Base-by-base conservation (phyloP, 495 filamentous ascomycete species). In the Penicillium waksmanii region DNA sequence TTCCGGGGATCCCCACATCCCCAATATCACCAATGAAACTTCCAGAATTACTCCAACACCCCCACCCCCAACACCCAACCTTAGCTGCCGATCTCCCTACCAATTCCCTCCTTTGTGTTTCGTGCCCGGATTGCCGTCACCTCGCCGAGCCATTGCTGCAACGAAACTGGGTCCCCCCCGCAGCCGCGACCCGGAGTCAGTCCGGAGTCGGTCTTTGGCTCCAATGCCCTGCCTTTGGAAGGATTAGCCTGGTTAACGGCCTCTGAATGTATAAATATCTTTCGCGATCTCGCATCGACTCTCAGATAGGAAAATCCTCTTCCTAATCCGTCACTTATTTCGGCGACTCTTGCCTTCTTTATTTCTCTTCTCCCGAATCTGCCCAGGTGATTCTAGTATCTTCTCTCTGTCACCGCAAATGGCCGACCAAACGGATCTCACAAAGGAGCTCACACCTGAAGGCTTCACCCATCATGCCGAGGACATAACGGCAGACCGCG, bases 381-480 rank as follows among this genome's bases (percentile, higher is more conserved):
- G n/a, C n/a, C n/a, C n/a, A n/a, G n/a, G n/a, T n/a, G 17, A 9
- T 12, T 17, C 4, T 19, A 3, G 17, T 18, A 44, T 40, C 36
- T 13, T 15, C 36, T 13, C 35, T 9, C 11, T 18, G 15, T 7
- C 17, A 17, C 17, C n/a, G 17, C 42, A 46, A 31, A 66, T 67
- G 67, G 53, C 61, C 25, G 53, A 61, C 19, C 44, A 62, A n/a
- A 33, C 54, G 27, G 46, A 57, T 12, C 33, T 56, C 0, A 50
- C 62, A 1, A 70, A 70, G 53, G 54, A 61, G 13, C 33, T 65
- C 27, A 66, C 67, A 7, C 60, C 55, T 23, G 61, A 76, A 17
- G 73, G 66, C 44, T 77, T 76, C 65, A 60, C 72, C 13, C 73
- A 80, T 48, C 77, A 81, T 74, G 72, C 73, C 13, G 77, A 77